phyloP scores from a whole-genome alignment of 2,329 filamentous ascomycete species.

The Sphaerostilbella broomeana region DNA sequence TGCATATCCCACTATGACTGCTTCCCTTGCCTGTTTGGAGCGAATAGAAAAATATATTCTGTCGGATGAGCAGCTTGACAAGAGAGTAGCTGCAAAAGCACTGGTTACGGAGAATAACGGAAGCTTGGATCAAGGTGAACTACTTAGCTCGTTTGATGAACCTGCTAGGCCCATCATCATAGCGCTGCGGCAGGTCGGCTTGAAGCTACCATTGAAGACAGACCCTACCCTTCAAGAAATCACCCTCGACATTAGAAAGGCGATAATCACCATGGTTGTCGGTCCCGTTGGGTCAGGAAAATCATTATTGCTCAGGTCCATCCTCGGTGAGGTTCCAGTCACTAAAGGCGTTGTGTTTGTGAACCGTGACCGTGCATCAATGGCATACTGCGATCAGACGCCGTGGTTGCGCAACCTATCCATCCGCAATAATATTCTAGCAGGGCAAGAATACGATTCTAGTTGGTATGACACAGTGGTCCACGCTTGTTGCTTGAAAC shows the following conservation, averaged over 20 bases:
- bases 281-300: no score
- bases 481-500: slow-evolving; percentile 16
- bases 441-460: no score
- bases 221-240: slow-evolving; percentile 21
- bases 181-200: slow-evolving; percentile 31
- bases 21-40: slow-evolving; percentile 11
- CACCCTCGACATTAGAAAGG: background rate
- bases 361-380: no score
- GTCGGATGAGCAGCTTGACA: slow-evolving; percentile 1
- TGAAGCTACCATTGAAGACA: slow-evolving; percentile 26
- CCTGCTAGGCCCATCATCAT: no score
- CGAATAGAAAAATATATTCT: slow-evolving; percentile 15
- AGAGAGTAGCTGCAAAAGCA: slow-evolving; percentile 25
- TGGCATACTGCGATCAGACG: no score
- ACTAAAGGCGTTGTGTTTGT: no score
- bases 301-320: no score
- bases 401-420: no score
- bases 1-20: slow-evolving; percentile 7
- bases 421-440: no score
- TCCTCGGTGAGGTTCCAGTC: no score
- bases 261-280: background rate
- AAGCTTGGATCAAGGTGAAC: no score
- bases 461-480: slow-evolving; percentile 10
- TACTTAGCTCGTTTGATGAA: no score
- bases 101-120: slow-evolving; percentile 25